A percentile compares a stretch with the other conserved stretches of the same genome.
Conservation (phyloP, 148 eudicot species). For the Vaccinium corymbosum region DNA sequence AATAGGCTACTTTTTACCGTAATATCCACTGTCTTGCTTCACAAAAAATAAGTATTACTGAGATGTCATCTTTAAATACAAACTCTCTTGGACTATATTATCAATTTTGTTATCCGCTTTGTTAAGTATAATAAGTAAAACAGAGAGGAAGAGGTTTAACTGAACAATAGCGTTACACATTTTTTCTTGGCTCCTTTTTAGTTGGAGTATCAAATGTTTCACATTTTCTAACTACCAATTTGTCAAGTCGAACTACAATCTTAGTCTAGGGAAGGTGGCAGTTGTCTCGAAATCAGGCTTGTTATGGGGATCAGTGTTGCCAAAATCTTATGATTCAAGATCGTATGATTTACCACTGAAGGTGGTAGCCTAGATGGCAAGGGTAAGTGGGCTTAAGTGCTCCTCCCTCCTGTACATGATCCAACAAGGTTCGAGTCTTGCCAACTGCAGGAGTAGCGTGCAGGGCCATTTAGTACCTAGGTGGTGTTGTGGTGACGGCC, state of each 20-base stretch:
- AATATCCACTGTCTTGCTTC: neutral
- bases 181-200: neutral
- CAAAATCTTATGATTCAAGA: neutral
- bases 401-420: no score
- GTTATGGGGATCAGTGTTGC: neutral
- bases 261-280: neutral
- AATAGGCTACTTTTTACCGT: neutral
- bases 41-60: slow-evolving; percentile 1
- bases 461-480: no score
- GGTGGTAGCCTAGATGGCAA: no score
- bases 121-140: neutral
- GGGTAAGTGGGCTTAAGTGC: no score
- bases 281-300: neutral
- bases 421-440: no score
- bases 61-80: neutral
- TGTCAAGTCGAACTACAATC: neutral
- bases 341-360: neutral
- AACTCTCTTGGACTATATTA: neutral
- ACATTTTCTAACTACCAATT: neutral
- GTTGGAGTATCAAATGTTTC: neutral
- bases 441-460: no score
- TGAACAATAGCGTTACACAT: neutral
- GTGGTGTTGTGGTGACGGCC: no score
- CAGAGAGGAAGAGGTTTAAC: neutral
- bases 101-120: neutral